Evolutionary conservation across 805 yeast genomes (phyloP).

Genomic region (Nakazawaea populi): DNA sequence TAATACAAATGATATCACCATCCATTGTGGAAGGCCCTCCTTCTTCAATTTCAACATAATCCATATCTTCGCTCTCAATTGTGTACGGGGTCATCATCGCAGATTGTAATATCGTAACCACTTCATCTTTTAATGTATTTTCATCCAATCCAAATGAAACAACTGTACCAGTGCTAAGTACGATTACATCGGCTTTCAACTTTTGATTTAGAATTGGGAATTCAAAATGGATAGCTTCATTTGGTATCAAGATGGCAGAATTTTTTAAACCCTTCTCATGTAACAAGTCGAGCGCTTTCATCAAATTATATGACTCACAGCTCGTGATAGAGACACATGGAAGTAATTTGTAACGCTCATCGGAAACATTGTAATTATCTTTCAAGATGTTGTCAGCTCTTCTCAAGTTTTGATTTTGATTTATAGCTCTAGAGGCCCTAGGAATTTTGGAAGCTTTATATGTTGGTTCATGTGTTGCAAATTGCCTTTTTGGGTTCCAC

Average conservation of each 20-base stretch:
- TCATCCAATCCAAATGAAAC: constrained; percentile 83
- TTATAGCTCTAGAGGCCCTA: constrained; percentile 5
- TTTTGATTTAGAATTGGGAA: constrained; percentile 26
- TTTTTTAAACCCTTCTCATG: constrained; percentile 29
- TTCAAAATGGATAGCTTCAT: constrained; percentile 59
- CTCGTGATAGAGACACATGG: constrained; percentile 69
- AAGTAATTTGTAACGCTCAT: constrained; percentile 3
- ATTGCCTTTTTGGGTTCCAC: not conserved
- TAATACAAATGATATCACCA: constrained; percentile 69
- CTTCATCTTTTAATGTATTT: constrained; percentile 32
- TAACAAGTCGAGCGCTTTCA: constrained; percentile 33
- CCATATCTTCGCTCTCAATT: constrained; percentile 83
- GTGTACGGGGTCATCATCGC: constrained; percentile 44
- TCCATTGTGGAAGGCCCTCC: constrained; percentile 28
- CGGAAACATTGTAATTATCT: not conserved
- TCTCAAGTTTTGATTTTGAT: constrained; percentile 8
- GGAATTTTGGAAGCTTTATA: constrained; percentile 4
- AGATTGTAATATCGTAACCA: constrained; percentile 45
- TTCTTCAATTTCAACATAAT: constrained; percentile 46
- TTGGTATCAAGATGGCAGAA: constrained; percentile 43
- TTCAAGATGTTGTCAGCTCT: not conserved
- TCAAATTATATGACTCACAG: constrained; percentile 66
- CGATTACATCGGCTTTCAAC: constrained; percentile 47
- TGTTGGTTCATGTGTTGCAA: not conserved
- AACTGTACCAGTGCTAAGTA: constrained; percentile 71